phyloP scores from a whole-genome alignment of 495 filamentous ascomycete genomes.

The Cudoniella acicularis region DNA sequence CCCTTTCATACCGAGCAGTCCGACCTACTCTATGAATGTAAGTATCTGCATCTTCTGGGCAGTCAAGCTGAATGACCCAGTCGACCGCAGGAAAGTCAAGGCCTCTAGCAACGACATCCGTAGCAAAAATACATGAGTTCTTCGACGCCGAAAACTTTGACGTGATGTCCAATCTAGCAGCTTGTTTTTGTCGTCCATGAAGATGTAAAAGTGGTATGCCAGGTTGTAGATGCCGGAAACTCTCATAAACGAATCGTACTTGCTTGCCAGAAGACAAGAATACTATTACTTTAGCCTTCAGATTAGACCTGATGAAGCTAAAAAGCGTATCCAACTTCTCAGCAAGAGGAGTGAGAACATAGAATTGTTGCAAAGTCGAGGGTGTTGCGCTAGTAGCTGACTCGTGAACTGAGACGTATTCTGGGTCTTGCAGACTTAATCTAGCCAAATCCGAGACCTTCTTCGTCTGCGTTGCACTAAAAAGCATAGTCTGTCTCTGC shows the following conservation, averaged over 20 bases:
- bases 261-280: slow-evolving; percentile 95
- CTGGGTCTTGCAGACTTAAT: slow-evolving; percentile 81
- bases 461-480: slow-evolving; percentile 94
- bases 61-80: slow-evolving; percentile 95
- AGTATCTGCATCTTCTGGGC: slow-evolving; percentile 92
- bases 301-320: slow-evolving; percentile 83
- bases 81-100: slow-evolving; percentile 96
- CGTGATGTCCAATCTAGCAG: slow-evolving; percentile 80
- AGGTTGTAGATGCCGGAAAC: slow-evolving; percentile 88
- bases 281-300: slow-evolving; percentile 89
- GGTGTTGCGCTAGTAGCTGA: slow-evolving; percentile 78
- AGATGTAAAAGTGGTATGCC: slow-evolving; percentile 94
- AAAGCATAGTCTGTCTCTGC: slow-evolving; percentile 85
- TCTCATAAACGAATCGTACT: slow-evolving; percentile 92
- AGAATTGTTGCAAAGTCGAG: slow-evolving; percentile 80
- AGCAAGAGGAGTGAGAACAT: slow-evolving; percentile 75
- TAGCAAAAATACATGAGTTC: slow-evolving; percentile 85
- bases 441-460: slow-evolving; percentile 89
- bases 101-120: slow-evolving; percentile 89
- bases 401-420: slow-evolving; percentile 94
- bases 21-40: slow-evolving; percentile 97
- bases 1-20: slow-evolving; percentile 87
- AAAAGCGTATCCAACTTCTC: slow-evolving; percentile 90
- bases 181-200: slow-evolving; percentile 91
- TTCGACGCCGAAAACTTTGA: slow-evolving; percentile 73